These are phyloP conservation scores for Malus domestica DNA, from an alignment of 306 rosid genomes.

Conservation along the genomic window DNA sequence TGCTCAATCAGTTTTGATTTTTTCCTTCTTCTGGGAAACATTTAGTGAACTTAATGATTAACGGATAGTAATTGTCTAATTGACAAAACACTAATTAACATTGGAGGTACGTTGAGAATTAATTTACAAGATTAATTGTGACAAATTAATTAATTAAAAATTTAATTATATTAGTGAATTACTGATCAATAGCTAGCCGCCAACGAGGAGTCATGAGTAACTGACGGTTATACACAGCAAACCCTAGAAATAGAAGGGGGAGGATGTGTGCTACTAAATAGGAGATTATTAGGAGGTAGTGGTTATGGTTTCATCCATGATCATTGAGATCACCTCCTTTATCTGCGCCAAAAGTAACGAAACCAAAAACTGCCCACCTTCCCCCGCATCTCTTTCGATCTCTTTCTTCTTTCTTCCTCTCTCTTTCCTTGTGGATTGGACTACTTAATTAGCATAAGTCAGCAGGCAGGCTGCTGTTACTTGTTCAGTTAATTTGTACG, in stretches of 20 bases:
- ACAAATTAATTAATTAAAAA: background rate
- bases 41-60: background rate
- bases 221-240: constrained; percentile 1
- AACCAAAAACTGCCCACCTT: constrained; percentile 4
- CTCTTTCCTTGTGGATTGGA: background rate
- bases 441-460: background rate
- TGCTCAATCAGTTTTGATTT: background rate
- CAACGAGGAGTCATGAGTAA: background rate
- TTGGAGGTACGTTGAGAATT: background rate
- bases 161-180: background rate
- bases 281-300: background rate
- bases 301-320: background rate
- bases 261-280: background rate
- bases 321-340: background rate
- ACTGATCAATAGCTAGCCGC: background rate
- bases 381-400: constrained; percentile 6
- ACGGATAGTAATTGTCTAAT: background rate
- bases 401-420: background rate
- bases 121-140: background rate
- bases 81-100: background rate
- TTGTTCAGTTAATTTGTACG: background rate
- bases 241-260: constrained; percentile 9
- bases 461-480: background rate
- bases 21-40: background rate
- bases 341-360: constrained; percentile 10